Evolutionary conservation across 2,329 filamentous ascomycete genomes (phyloP), one percentile per base, ranked within the genome.

Genomic region (Orbilia blumenaviensis): DNA sequence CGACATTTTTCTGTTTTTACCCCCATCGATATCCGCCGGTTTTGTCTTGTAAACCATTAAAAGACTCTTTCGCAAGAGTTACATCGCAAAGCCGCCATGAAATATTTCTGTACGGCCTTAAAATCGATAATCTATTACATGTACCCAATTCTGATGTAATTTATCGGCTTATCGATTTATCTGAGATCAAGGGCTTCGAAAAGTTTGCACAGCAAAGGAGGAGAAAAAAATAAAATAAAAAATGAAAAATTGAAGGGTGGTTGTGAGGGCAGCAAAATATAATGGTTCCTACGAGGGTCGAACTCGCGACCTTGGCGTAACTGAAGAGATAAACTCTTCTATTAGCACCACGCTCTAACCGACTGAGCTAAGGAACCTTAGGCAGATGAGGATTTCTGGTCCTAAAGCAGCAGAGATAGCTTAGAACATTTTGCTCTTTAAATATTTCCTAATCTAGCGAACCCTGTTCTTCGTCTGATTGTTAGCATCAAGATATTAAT

Each of bases 291-390:
- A 58, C 54, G 54, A 58, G 54, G 54, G 27, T 58, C 54, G 54
- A 58, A 58, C 54, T 58, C 54, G 54, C 54, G 54, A 38, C 54
- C 54, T 58, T 58, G 1, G 34, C 54, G 54, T 58, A 50, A 50
- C 46, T n/a, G 25, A 1, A 29, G 8, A 50, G 25, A 46, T n/a
- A n/a, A 34, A 16, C 29, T 50, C 46, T 50, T 54, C 32, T 58
- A 58, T 58, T 58, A 58, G 54, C 54, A 58, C 34, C 1, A 58
- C 54, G 54, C 54, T 58, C 54, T 58, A 58, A 58, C 54, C 54
- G n/a, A 32, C 54, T 58, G 54, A 58, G 54, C 54, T 58, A 58
- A 58, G 54, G 32, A 42, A 58, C 54, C 54, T 54, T 54, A 9
- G 7, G 32, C 27, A 18, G 25, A 34, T 54, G 46, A 12, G 29